Percentiles rank a stretch among this genome's conserved stretches.
phyloP scores from a whole-genome alignment of 805 yeast species.

The Ogataea saltuana region DNA sequence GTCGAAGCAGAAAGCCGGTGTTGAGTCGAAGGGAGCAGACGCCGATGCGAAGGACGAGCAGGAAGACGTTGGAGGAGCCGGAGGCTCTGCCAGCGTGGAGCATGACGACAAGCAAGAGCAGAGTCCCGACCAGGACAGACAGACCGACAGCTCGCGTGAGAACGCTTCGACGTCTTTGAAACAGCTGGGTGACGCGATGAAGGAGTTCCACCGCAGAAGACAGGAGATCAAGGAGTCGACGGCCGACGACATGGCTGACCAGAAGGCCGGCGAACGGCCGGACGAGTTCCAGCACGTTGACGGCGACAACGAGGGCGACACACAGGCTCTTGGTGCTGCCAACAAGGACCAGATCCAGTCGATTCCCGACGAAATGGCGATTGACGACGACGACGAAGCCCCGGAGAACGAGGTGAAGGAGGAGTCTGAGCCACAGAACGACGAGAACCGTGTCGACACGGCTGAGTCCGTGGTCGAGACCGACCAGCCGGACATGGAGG shows the following conservation, averaged over 20 bases:
- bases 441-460: slow-evolving; percentile 12
- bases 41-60: slow-evolving; percentile 42
- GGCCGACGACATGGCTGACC: slow-evolving; percentile 52
- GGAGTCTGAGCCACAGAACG: slow-evolving; percentile 29
- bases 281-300: slow-evolving; percentile 86
- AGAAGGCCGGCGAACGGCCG: slow-evolving; percentile 64
- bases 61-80: slow-evolving; percentile 68
- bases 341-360: slow-evolving; percentile 74
- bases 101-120: slow-evolving; percentile 43
- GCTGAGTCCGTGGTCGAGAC: not conserved
- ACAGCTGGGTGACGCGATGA: slow-evolving; percentile 87
- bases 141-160: slow-evolving; percentile 60
- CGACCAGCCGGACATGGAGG: slow-evolving; percentile 21
- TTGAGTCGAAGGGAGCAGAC: slow-evolving; percentile 40
- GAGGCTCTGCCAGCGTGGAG: slow-evolving; percentile 44
- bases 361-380: slow-evolving; percentile 77
- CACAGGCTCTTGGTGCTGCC: slow-evolving; percentile 94
- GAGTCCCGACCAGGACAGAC: slow-evolving; percentile 44
- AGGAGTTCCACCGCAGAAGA: slow-evolving; percentile 87
- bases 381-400: slow-evolving; percentile 62
- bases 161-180: slow-evolving; percentile 75
- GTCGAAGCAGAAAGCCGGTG: slow-evolving; percentile 35
- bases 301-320: slow-evolving; percentile 73
- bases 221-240: slow-evolving; percentile 80
- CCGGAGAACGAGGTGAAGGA: slow-evolving; percentile 32